These are phyloP conservation scores for Sindora glabra DNA, from an alignment of 306 rosid species.

Conservation along the genomic window DNA sequence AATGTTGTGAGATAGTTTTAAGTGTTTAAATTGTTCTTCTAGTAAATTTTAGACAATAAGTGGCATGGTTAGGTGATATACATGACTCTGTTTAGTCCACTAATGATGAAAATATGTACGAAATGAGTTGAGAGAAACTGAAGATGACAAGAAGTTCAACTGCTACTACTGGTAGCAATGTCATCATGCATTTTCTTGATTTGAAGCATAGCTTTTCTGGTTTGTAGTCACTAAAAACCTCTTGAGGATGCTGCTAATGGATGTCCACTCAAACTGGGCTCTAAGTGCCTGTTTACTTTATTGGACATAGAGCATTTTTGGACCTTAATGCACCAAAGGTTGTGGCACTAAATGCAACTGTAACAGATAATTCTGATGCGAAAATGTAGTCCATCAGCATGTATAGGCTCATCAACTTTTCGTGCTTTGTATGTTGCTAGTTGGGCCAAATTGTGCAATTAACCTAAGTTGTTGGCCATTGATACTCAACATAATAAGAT, in stretches of 20 bases:
- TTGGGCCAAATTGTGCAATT: slow-evolving; percentile 16
- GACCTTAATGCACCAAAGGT: no score
- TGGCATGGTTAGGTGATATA: no score
- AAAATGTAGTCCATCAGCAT: slow-evolving; percentile 18
- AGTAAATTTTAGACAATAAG: no score
- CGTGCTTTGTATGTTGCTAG: slow-evolving; percentile 30
- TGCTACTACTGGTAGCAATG: not conserved
- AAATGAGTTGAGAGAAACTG: no score
- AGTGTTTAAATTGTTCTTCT: no score
- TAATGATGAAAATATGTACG: no score
- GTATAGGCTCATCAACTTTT: slow-evolving; percentile 19
- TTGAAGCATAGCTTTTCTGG: slow-evolving; percentile 5
- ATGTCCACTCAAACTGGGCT: slow-evolving; percentile 26
- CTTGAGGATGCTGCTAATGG: not conserved
- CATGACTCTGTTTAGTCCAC: no score
- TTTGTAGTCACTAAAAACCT: slow-evolving; percentile 20
- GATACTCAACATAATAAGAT: slow-evolving; percentile 23
- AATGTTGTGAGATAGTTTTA: no score
- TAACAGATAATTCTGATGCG: slow-evolving; percentile 11
- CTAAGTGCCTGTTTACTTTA: slow-evolving; percentile 21
- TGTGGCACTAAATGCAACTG: no score
- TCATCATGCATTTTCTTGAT: not conserved
- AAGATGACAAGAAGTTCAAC: not conserved
- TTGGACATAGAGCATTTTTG: slow-evolving; percentile 24
- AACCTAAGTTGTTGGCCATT: slow-evolving; percentile 6